These are phyloP conservation scores for Piper betle DNA, from an alignment of 164 flowering plant species.

Conservation along the genomic window DNA sequence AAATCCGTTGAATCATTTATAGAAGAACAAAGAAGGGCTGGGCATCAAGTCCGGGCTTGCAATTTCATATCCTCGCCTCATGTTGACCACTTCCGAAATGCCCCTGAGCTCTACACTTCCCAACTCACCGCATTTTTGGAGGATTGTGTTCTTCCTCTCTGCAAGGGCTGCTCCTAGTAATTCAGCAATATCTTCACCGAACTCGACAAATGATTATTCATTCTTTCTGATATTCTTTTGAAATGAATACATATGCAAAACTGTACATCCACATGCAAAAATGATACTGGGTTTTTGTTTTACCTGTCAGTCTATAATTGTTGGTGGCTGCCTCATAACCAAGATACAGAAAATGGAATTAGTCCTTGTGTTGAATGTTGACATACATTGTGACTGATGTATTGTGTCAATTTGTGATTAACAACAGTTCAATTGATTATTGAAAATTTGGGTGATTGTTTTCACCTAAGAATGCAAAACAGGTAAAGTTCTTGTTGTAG, in stretches of 20 bases:
- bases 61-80: constrained; percentile 83
- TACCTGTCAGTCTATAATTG: too few species aligned
- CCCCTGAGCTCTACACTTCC: constrained; percentile 29
- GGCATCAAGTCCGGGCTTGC: constrained; percentile 83
- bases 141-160: constrained; percentile 48
- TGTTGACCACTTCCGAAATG: constrained; percentile 88
- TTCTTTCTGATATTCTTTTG: background rate
- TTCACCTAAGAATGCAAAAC: too few species aligned
- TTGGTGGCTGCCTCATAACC: too few species aligned
- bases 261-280: background rate
- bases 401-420: too few species aligned
- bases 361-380: too few species aligned
- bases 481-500: too few species aligned
- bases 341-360: too few species aligned
- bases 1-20: constrained; percentile 74
- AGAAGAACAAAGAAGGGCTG: constrained; percentile 57
- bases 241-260: background rate
- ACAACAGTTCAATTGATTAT: too few species aligned
- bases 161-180: constrained; percentile 21
- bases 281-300: background rate
- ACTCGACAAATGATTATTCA: background rate
- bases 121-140: constrained; percentile 76
- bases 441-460: too few species aligned
- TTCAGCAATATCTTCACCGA: background rate
- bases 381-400: too few species aligned